phyloP scores from a whole-genome alignment of 306 rosid genomes.

The Corylus americana region DNA sequence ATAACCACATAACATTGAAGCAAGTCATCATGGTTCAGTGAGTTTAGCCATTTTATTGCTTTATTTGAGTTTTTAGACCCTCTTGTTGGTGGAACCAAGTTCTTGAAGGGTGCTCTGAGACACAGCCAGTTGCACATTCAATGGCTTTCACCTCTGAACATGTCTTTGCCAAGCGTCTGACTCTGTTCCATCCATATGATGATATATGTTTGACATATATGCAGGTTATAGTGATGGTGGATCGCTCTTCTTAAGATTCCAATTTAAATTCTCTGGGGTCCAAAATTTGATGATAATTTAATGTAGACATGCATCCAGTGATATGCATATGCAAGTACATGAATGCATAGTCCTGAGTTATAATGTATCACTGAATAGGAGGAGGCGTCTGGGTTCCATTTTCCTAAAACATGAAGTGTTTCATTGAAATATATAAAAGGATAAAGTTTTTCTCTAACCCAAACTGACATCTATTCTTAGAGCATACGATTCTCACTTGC shows the following conservation, averaged over 20 bases:
- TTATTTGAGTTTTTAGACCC: not conserved
- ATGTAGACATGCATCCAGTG: not conserved
- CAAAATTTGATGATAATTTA: not conserved
- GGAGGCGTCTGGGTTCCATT: not conserved
- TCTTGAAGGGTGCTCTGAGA: not conserved
- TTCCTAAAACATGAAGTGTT: not conserved
- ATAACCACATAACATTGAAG: not conserved
- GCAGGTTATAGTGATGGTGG: conserved; percentile 71
- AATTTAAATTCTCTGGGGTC: not conserved
- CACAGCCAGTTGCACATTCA: not conserved
- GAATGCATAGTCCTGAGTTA: not conserved
- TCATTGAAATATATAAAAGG: too few species aligned
- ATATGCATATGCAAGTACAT: not conserved
- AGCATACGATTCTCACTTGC: too few species aligned
- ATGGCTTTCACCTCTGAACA: not conserved
- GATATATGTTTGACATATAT: not conserved
- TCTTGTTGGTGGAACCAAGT: not conserved
- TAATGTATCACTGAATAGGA: too few species aligned
- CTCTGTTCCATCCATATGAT: not conserved
- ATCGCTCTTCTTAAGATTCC: conserved; percentile 35
- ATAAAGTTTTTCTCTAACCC: too few species aligned
- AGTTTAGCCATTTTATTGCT: not conserved
- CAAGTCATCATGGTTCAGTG: not conserved
- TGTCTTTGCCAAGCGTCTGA: not conserved
- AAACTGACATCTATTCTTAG: too few species aligned